Percentiles rank a stretch among this genome's conserved stretches.
phyloP scores from a whole-genome alignment of 805 yeast species.

The Zygoascus tannicola region DNA sequence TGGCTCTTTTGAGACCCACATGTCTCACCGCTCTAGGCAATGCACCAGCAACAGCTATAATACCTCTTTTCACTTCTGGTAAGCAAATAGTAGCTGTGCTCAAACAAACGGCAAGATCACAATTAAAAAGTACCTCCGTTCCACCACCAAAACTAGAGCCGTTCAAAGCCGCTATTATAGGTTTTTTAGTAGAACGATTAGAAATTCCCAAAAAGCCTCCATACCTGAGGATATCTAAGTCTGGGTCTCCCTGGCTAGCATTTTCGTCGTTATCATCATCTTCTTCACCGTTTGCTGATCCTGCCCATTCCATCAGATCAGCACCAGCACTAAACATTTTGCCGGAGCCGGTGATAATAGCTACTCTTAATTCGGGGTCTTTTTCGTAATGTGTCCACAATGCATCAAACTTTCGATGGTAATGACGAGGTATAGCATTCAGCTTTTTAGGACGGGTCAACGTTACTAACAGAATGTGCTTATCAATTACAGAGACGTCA shows the following conservation, averaged over 20 bases:
- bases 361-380: slow-evolving; percentile 15
- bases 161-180: slow-evolving; percentile 23
- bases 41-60: slow-evolving; percentile 22
- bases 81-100: slow-evolving; percentile 16
- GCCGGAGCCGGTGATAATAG: slow-evolving; percentile 22
- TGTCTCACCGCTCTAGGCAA: slow-evolving; percentile 19
- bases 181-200: slow-evolving; percentile 18
- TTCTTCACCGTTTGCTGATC: slow-evolving; percentile 3
- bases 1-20: slow-evolving; percentile 20
- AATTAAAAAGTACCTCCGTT: slow-evolving; percentile 21
- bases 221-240: background rate
- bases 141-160: slow-evolving; percentile 24
- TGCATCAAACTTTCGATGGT: slow-evolving; percentile 12
- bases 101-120: slow-evolving; percentile 22
- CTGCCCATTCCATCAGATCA: slow-evolving; percentile 20
- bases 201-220: slow-evolving; percentile 22
- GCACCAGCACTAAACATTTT: slow-evolving; percentile 25
- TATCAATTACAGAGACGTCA: slow-evolving; percentile 12
- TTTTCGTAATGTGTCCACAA: slow-evolving; percentile 18
- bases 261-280: background rate
- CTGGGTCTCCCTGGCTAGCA: background rate
- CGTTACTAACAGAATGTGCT: slow-evolving; percentile 14
- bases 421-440: slow-evolving; percentile 15
- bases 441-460: slow-evolving; percentile 14
- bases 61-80: slow-evolving; percentile 23